These are phyloP conservation scores for Cercospora canescens DNA, from an alignment of 2,329 filamentous ascomycete genomes.

Conservation along the genomic window DNA sequence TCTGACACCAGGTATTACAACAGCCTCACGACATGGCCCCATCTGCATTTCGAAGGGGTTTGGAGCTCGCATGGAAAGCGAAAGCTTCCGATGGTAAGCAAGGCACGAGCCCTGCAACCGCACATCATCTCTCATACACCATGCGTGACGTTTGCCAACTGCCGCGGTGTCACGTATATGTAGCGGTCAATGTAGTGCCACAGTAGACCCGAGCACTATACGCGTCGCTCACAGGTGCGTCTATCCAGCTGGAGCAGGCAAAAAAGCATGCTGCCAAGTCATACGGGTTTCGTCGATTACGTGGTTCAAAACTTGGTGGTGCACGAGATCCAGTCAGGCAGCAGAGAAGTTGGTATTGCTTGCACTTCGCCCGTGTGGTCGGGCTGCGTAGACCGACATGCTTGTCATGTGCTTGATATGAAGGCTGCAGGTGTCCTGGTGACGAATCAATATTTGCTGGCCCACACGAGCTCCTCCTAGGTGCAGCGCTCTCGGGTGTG, in stretches of 20 bases:
- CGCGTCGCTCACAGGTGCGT: neutral
- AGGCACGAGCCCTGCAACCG: neutral
- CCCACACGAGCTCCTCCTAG: neutral
- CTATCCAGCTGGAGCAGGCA: neutral
- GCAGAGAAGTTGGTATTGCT: neutral
- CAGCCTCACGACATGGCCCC: neutral
- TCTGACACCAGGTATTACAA: neutral
- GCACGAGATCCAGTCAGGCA: neutral
- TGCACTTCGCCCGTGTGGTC: neutral
- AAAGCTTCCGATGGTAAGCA: neutral
- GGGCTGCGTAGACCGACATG: neutral
- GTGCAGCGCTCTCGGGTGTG: neutral
- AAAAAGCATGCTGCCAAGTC: neutral
- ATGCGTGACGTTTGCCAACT: neutral
- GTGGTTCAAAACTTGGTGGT: neutral
- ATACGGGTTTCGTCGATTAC: neutral
- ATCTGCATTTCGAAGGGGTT: neutral
- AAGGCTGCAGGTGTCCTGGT: neutral
- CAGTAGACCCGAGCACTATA: neutral
- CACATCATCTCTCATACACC: neutral
- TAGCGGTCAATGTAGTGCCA: neutral
- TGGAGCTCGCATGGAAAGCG: neutral
- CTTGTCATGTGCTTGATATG: neutral
- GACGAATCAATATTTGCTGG: constrained; percentile 1
- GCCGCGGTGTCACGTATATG: neutral